Conservation (phyloP, 164 flowering plant genomes). For the Sedum album region DNA sequence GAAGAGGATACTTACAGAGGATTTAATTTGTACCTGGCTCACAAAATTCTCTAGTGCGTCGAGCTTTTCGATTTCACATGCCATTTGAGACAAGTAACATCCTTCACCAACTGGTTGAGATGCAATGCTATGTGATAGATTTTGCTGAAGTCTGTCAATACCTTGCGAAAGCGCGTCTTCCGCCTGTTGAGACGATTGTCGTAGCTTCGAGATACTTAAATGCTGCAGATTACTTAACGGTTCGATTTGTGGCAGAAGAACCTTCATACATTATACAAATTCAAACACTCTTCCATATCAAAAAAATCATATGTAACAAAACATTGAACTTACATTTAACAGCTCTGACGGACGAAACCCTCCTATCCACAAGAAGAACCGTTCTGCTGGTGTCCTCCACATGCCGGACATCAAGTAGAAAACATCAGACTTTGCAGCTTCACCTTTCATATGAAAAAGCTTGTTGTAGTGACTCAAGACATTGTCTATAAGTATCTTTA, state of each 20-base stretch:
- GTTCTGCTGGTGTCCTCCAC: too few relatives aligned
- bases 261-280: constrained; percentile 26
- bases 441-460: neutral
- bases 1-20: neutral
- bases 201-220: constrained; percentile 35
- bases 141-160: constrained; percentile 78
- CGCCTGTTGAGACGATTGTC: constrained; percentile 76
- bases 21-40: constrained; percentile 53
- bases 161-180: constrained; percentile 97
- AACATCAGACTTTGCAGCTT: constrained; percentile 4
- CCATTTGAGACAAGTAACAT: constrained; percentile 46
- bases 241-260: constrained; percentile 61
- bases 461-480: neutral
- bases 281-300: neutral
- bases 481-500: neutral
- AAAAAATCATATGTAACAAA: too few relatives aligned
- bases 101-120: constrained; percentile 30
- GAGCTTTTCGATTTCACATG: constrained; percentile 56
- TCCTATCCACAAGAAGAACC: too few relatives aligned
- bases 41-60: constrained; percentile 64
- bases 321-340: too few relatives aligned
- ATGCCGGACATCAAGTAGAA: too few relatives aligned
- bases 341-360: too few relatives aligned
- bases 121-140: constrained; percentile 43
- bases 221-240: constrained; percentile 61